Conservation (phyloP, 768 basidiomycete species). For the Tulasnella sp. region DNA sequence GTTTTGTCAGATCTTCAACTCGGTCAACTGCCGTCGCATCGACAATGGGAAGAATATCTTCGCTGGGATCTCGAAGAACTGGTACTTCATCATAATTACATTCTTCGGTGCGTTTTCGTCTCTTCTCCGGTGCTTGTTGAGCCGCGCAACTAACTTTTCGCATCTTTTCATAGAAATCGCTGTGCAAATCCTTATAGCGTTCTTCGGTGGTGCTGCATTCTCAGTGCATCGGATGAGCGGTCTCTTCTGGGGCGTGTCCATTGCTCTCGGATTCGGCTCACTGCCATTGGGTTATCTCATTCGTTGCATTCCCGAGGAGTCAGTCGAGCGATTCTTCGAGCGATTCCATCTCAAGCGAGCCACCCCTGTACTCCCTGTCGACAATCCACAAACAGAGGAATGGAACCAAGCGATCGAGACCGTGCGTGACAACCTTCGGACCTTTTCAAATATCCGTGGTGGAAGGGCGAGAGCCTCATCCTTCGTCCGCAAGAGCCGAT, state of each 20-base stretch:
- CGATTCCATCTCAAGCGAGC: slow-evolving; percentile 48
- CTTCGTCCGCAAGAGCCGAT: slow-evolving; percentile 72
- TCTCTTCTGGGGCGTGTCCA: slow-evolving; percentile 86
- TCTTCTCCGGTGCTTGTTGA: neutral
- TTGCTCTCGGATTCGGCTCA: slow-evolving; percentile 77
- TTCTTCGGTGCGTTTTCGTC: slow-evolving; percentile 53
- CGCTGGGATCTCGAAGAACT: slow-evolving; percentile 65
- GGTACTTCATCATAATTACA: slow-evolving; percentile 77
- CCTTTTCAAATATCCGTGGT: slow-evolving; percentile 75
- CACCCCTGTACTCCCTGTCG: slow-evolving; percentile 51
- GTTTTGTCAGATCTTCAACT: slow-evolving; percentile 95
- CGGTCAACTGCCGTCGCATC: slow-evolving; percentile 79
- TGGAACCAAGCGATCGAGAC: slow-evolving; percentile 74
- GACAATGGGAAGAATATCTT: slow-evolving; percentile 84
- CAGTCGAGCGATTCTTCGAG: slow-evolving; percentile 56
- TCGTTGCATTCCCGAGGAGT: slow-evolving; percentile 68
- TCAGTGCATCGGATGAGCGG: slow-evolving; percentile 69
- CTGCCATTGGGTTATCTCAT: slow-evolving; percentile 79
- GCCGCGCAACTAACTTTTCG: neutral
- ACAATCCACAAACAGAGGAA: slow-evolving; percentile 43
- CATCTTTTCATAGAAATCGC: slow-evolving; percentile 52
- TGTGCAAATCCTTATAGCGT: slow-evolving; percentile 79
- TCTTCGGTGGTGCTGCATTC: slow-evolving; percentile 86
- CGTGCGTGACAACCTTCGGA: slow-evolving; percentile 76
- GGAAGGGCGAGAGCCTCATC: slow-evolving; percentile 79